phyloP scores from a whole-genome alignment of 441 rosid species.

The Hypseocharis bilobata region DNA sequence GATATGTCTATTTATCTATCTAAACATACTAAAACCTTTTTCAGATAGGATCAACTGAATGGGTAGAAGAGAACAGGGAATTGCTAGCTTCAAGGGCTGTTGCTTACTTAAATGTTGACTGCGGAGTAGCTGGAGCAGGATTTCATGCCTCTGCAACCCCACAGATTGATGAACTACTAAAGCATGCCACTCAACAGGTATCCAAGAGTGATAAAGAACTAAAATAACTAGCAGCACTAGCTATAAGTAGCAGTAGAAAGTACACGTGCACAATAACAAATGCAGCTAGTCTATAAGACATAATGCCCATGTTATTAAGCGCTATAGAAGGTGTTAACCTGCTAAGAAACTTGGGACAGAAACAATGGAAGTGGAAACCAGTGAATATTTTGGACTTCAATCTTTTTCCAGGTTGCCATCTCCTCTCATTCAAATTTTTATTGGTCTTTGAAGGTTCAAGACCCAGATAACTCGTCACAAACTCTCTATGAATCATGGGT shows the following conservation, averaged over 20 bases:
- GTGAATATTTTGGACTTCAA: slow-evolving; percentile 5
- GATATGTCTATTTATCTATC: neutral
- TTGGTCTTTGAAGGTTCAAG: slow-evolving; percentile 46
- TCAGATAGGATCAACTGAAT: slow-evolving; percentile 87
- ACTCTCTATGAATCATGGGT: slow-evolving; percentile 62
- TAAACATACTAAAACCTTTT: slow-evolving; percentile 4
- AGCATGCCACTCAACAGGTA: slow-evolving; percentile 61
- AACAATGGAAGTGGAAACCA: no score
- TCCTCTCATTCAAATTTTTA: slow-evolving; percentile 7
- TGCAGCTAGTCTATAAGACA: neutral
- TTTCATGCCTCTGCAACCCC: slow-evolving; percentile 69
- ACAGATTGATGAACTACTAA: slow-evolving; percentile 67
- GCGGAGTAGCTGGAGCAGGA: slow-evolving; percentile 57
- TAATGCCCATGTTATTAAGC: no score
- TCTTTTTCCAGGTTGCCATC: slow-evolving; percentile 5
- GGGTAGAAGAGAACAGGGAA: slow-evolving; percentile 86
- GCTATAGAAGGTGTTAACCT: no score
- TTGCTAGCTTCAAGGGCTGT: slow-evolving; percentile 59
- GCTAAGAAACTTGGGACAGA: neutral
- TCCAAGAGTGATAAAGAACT: neutral
- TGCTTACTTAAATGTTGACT: slow-evolving; percentile 70
- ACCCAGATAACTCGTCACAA: slow-evolving; percentile 67
- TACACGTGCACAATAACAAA: neutral
- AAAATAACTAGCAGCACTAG: neutral
- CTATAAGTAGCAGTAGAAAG: neutral